Evolutionary conservation across 2,329 filamentous ascomycete genomes (phyloP).

Genomic region (Akanthomyces dipterigenus): DNA sequence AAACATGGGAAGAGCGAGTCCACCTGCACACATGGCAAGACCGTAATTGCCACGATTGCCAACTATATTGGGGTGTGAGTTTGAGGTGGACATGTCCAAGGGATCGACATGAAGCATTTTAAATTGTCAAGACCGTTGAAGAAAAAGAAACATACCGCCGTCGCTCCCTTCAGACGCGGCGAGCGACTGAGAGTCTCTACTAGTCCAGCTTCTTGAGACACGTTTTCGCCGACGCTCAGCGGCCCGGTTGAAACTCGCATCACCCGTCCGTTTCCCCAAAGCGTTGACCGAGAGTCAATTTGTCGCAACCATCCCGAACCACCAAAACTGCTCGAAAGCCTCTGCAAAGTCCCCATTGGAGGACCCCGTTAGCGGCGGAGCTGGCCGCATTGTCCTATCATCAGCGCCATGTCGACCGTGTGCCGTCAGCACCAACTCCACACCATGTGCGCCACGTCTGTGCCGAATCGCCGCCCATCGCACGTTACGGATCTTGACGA

Average conservation of each 20-base stretch:
- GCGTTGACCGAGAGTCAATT: background rate
- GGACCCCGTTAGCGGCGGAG: background rate
- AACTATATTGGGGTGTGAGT: no score
- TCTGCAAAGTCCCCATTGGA: background rate
- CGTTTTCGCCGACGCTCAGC: background rate
- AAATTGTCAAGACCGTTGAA: no score
- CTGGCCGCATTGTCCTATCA: constrained; percentile 6
- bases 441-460: background rate
- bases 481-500: constrained; percentile 14
- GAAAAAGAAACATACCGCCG: no score
- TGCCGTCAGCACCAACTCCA: constrained; percentile 7
- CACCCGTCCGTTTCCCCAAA: background rate
- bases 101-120: no score
- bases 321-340: background rate
- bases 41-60: no score
- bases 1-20: no score
- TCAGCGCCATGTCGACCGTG: background rate
- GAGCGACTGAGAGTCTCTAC: no score
- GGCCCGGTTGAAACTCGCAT: background rate
- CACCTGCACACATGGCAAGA: no score
- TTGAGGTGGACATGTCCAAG: no score
- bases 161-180: no score
- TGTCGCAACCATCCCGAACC: background rate
- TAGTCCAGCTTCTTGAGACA: background rate
- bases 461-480: constrained; percentile 15